phyloP scores from a whole-genome alignment of 257 asterid genomes.

The Linderniella brevidens region DNA sequence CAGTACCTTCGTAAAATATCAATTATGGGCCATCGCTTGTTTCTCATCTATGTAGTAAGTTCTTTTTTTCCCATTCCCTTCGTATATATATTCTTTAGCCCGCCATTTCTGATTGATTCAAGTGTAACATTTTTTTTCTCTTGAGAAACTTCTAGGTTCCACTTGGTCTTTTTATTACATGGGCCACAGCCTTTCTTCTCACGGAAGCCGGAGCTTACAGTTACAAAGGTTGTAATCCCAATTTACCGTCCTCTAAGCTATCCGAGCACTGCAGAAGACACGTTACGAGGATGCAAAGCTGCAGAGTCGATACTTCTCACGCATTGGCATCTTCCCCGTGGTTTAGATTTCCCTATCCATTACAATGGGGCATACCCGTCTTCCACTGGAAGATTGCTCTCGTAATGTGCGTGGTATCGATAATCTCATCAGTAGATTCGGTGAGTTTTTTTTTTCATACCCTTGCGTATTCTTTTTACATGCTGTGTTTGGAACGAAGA shows the following conservation, averaged over 20 bases:
- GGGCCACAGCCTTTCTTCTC: conserved; percentile 71
- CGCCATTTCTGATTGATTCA: not conserved
- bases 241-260: conserved; percentile 60
- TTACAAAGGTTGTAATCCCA: conserved; percentile 81
- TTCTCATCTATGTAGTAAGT: conserved; percentile 76
- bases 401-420: conserved; percentile 87
- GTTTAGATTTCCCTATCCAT: conserved; percentile 92
- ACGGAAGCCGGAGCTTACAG: conserved; percentile 70
- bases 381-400: conserved; percentile 91
- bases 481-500: too few species aligned
- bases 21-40: conserved; percentile 79
- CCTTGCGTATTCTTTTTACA: not conserved
- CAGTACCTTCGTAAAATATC: conserved; percentile 97
- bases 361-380: conserved; percentile 95
- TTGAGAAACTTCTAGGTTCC: conserved; percentile 42
- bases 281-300: conserved; percentile 58
- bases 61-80: not conserved
- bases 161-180: conserved; percentile 65
- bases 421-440: conserved; percentile 85
- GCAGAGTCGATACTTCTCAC: conserved; percentile 78
- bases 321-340: conserved; percentile 76
- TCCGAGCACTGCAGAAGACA: conserved; percentile 84
- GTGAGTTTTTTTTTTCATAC: conserved; percentile 37
- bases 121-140: not conserved
- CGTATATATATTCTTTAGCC: too few species aligned